These are phyloP conservation scores for Citrus inodora DNA, from an alignment of 345 rosid genomes.

Conservation along the genomic window DNA sequence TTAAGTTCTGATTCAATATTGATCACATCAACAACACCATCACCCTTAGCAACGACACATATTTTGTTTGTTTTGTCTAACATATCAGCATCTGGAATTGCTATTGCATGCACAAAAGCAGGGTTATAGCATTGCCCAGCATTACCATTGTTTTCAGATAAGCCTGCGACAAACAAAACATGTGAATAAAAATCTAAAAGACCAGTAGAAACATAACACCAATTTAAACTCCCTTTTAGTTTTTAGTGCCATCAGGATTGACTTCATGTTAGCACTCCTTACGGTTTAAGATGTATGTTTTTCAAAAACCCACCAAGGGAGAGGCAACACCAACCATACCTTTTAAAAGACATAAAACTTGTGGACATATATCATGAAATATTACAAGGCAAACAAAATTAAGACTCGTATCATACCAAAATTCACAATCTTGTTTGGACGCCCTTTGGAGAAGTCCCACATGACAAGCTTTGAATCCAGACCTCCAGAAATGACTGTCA, in stretches of 20 bases:
- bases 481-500: conserved; percentile 80
- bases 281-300: neutral
- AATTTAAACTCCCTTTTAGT: neutral
- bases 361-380: neutral
- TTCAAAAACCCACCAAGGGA: neutral
- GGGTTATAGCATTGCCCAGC: conserved; percentile 77
- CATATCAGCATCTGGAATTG: conserved; percentile 77
- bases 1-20: conserved; percentile 64
- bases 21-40: conserved; percentile 69
- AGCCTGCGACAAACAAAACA: conserved; percentile 36
- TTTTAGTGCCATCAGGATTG: neutral
- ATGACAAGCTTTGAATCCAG: conserved; percentile 81
- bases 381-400: neutral
- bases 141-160: conserved; percentile 32
- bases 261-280: neutral
- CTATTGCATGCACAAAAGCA: conserved; percentile 81
- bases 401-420: conserved; percentile 43
- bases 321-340: neutral
- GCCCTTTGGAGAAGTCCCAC: conserved; percentile 96
- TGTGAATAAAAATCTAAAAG: neutral
- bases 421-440: conserved; percentile 60
- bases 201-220: neutral
- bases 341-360: neutral
- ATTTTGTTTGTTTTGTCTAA: conserved; percentile 56
- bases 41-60: conserved; percentile 81